Base-by-base conservation (phyloP, 192 early-diverging fungal species). In the Backusella circina region DNA sequence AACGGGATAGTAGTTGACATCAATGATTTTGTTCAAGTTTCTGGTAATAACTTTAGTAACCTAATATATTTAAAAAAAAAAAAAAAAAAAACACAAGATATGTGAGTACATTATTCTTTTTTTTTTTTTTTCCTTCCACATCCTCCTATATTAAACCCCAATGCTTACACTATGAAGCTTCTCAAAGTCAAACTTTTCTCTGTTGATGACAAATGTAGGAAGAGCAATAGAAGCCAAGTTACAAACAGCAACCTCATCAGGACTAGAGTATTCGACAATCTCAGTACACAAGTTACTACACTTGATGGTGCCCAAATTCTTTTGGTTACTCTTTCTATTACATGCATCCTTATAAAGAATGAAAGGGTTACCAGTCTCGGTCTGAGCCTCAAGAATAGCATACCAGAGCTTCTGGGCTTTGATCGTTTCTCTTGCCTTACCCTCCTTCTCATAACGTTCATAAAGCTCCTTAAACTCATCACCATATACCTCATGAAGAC, bases 281-380 rank as follows among this genome's bases (percentile, higher is more conserved):
- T 99, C 98, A 0, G 98, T 99, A 84, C 98, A 99, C 75, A 99
- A 86, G 83, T 99, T 99, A 73, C 91, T 93, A 88, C 96, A 99
- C 84, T 96, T 97, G 91, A 99, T 99, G 16, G 97, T 99, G 32
- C 98, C 98, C 47, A 99, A 85, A 86, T 99, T 98, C 85, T 98
- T 95, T 85, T 99, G 98, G 87, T 99, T 99, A 18, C 95, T 96
- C 87, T 99, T 99, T 84, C 94, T 87, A 86, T 99, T 99, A 88
- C 98, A 99, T 31, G 98, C 95, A 86, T 99, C 98, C 87, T 99
- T 98, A 91, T 99, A 99, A 36, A 99, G 90, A 93, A 99, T 98
- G 78, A 93, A 99, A 5, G 98, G 98, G 9, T 91, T 97, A 35
- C 98, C 98, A 6, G 98, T 99, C 86, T 99, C 98, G 30, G 93